A percentile compares a stretch with the other conserved stretches of the same genome.
phyloP scores from a whole-genome alignment of 345 rosid species.

The Hibiscus trionum region DNA sequence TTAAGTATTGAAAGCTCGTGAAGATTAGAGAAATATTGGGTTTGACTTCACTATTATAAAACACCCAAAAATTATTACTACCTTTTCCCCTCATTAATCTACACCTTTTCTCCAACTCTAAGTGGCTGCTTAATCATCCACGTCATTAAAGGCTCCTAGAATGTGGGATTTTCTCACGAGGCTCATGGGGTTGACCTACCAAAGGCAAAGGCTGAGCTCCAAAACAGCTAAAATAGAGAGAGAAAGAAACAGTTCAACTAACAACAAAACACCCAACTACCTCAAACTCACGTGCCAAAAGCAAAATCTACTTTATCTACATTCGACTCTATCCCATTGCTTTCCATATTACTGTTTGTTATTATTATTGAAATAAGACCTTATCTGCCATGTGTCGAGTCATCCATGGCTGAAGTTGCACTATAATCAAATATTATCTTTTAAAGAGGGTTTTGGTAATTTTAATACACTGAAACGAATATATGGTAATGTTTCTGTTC shows the following conservation, averaged over 20 bases:
- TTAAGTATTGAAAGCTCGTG: too few relatives aligned
- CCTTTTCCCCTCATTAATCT: not conserved
- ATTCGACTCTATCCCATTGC: not conserved
- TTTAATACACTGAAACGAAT: too few relatives aligned
- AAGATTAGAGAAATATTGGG: too few relatives aligned
- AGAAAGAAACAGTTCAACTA: not conserved
- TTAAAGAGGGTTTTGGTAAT: too few relatives aligned
- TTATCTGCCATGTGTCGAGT: not conserved
- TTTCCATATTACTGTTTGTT: not conserved
- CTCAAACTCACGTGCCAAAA: not conserved
- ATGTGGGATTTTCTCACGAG: conserved; percentile 17
- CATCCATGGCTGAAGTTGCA: not conserved
- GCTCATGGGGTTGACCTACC: conserved; percentile 12
- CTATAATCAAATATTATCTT: not conserved
- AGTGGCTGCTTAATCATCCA: conserved; percentile 11
- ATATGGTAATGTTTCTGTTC: too few relatives aligned
- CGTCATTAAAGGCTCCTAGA: conserved; percentile 14
- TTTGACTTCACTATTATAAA: too few relatives aligned
- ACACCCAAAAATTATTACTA: not conserved
- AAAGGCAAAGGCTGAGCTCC: not conserved
- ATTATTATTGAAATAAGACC: not conserved
- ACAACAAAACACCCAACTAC: not conserved
- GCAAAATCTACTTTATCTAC: not conserved
- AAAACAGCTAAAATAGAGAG: not conserved
- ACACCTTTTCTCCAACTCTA: not conserved